These are phyloP conservation scores for Euryodendron excelsum DNA, from an alignment of 148 eudicot genomes.

Conservation along the genomic window DNA sequence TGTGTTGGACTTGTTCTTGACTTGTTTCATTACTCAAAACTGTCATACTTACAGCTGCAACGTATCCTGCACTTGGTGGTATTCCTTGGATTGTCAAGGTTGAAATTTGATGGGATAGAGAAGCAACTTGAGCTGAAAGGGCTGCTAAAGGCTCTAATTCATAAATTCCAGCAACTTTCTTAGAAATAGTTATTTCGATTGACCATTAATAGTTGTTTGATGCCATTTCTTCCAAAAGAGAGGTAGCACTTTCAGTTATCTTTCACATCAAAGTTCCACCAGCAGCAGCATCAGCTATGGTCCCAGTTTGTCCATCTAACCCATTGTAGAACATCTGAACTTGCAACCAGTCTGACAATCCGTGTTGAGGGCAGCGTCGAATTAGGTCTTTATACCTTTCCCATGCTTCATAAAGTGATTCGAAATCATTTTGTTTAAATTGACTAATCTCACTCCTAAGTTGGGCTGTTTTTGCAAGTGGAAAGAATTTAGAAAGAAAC, in stretches of 20 bases:
- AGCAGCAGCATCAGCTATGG: background rate
- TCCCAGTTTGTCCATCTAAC: background rate
- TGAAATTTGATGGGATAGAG: background rate
- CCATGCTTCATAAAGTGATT: background rate
- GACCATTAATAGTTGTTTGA: too few species aligned
- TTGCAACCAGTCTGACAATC: background rate
- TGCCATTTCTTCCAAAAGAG: background rate
- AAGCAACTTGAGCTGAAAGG: background rate
- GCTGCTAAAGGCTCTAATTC: too few species aligned
- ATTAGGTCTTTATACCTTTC: background rate
- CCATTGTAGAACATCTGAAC: background rate
- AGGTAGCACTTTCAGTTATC: background rate
- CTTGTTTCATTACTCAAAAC: background rate
- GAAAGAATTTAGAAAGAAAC: background rate
- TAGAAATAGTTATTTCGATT: too few species aligned
- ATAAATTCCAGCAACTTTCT: too few species aligned
- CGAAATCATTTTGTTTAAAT: background rate
- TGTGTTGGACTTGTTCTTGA: background rate
- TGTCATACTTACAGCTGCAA: background rate
- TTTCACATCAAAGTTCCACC: background rate
- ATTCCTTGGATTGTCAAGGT: background rate
- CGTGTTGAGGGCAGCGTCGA: background rate
- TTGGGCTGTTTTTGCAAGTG: background rate
- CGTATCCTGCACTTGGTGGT: background rate
- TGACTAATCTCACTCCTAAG: background rate